Percentiles rank a stretch among this genome's conserved stretches.
Conservation (phyloP, 768 basidiomycete genomes). For the Kwoniella europaea region DNA sequence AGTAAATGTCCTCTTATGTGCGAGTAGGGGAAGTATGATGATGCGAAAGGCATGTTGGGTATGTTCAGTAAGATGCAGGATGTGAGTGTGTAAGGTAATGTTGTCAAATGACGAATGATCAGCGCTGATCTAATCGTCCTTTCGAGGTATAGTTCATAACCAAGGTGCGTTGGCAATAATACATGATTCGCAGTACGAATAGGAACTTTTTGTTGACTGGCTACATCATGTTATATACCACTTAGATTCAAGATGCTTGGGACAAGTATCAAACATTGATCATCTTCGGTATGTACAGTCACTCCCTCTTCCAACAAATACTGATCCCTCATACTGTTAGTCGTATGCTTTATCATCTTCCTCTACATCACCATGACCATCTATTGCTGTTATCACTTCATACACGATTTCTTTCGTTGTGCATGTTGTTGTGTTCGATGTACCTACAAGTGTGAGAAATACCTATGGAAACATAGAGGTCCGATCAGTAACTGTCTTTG, state of each 20-base stretch:
- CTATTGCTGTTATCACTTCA: constrained; percentile 27
- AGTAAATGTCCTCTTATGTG: neutral
- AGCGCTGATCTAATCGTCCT: neutral
- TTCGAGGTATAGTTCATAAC: constrained; percentile 12
- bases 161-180: neutral
- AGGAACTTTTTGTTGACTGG: too few species aligned
- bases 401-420: constrained; percentile 22
- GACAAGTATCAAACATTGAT: constrained; percentile 24
- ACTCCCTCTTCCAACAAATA: neutral
- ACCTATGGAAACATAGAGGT: constrained; percentile 11
- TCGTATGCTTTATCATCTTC: constrained; percentile 28
- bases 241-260: constrained; percentile 18
- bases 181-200: too few species aligned
- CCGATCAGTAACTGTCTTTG: neutral
- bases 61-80: constrained; percentile 18
- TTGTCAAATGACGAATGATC: neutral
- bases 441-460: constrained; percentile 15
- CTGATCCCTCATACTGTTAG: neutral
- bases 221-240: too few species aligned
- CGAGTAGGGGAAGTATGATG: constrained; percentile 11
- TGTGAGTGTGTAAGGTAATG: constrained; percentile 5
- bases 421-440: constrained; percentile 18
- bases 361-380: constrained; percentile 19
- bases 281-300: constrained; percentile 13
- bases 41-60: constrained; percentile 20